Conservation (phyloP, 2,329 filamentous ascomycete species). For the Coniochaeta hoffmannii region DNA sequence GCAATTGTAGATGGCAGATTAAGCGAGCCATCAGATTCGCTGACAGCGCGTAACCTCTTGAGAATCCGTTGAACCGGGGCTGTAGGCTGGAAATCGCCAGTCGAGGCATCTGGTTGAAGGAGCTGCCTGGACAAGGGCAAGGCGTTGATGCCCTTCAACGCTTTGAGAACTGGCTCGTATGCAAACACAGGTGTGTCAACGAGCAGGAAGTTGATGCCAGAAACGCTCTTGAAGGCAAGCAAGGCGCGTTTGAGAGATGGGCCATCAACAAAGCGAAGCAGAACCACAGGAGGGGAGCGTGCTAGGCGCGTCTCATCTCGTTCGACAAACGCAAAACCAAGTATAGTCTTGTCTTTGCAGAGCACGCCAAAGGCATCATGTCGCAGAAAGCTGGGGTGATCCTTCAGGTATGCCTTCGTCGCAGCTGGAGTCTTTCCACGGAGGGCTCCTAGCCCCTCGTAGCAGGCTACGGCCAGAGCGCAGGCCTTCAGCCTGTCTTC, state of each 20-base stretch:
- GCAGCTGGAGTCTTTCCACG: conserved; percentile 15
- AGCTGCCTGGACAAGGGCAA: conserved; percentile 49
- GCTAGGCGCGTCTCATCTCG: conserved; percentile 40
- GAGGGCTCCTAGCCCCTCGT: conserved; percentile 36
- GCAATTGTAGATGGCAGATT: background rate
- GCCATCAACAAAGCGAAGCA: conserved; percentile 42
- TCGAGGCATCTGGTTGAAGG: conserved; percentile 23
- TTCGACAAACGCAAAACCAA: conserved; percentile 54
- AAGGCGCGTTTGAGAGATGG: conserved; percentile 39
- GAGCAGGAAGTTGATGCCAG: conserved; percentile 39
- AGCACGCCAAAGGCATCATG: conserved; percentile 57
- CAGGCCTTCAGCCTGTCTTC: conserved; percentile 21
- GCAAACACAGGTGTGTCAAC: conserved; percentile 62
- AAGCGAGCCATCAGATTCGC: conserved; percentile 3
- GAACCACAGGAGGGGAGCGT: conserved; percentile 35
- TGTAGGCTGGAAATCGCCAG: conserved; percentile 6
- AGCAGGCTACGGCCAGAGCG: conserved; percentile 32
- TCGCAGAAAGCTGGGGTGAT: conserved; percentile 43
- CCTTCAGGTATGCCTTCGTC: conserved; percentile 36
- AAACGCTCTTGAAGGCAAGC: conserved; percentile 26
- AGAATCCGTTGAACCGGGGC: background rate
- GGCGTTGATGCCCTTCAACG: conserved; percentile 47
- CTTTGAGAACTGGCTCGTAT: conserved; percentile 57
- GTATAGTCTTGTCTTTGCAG: conserved; percentile 37
- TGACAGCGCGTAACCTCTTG: background rate